Percentiles rank a stretch among this genome's conserved stretches.
Conservation (phyloP, 768 basidiomycete species). For the Serendipita indica region DNA sequence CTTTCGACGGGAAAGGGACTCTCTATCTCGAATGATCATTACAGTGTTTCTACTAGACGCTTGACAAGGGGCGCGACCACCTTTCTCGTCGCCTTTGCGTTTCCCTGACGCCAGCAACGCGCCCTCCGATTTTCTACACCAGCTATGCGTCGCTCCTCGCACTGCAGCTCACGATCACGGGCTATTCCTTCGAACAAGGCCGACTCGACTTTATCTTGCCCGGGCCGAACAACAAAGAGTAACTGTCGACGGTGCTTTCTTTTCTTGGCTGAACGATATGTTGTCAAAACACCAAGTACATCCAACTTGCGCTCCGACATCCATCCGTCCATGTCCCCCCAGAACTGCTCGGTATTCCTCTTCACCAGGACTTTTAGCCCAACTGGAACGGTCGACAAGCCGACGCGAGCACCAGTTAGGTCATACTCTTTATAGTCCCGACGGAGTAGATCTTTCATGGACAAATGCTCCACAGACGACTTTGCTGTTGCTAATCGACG, state of each 20-base stretch:
- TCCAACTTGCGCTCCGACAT: constrained; percentile 49
- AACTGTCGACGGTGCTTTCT: constrained; percentile 21
- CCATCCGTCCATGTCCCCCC: constrained; percentile 34
- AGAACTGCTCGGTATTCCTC: constrained; percentile 25
- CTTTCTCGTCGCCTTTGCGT: constrained; percentile 48
- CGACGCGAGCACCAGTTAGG: constrained; percentile 41
- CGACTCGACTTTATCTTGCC: constrained; percentile 12
- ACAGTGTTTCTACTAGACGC: constrained; percentile 33
- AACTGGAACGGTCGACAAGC: constrained; percentile 71
- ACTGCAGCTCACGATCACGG: constrained; percentile 15
- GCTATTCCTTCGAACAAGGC: constrained; percentile 15
- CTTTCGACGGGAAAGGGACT: too few relatives aligned
- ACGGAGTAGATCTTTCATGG: constrained; percentile 62
- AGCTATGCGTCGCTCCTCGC: constrained; percentile 14
- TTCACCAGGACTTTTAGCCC: constrained; percentile 30
- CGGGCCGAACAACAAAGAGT: constrained; percentile 14
- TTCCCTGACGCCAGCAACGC: constrained; percentile 51
- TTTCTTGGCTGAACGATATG: constrained; percentile 37
- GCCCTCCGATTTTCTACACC: constrained; percentile 23
- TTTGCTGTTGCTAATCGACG: constrained; percentile 43
- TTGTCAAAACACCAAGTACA: constrained; percentile 68
- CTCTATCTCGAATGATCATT: too few relatives aligned
- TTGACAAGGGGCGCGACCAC: constrained; percentile 51
- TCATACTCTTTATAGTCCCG: constrained; percentile 92
- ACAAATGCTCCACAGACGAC: constrained; percentile 47